These are phyloP conservation scores for Pichia sp. DNA, from an alignment of 1,139 yeast species.

Conservation along the genomic window DNA sequence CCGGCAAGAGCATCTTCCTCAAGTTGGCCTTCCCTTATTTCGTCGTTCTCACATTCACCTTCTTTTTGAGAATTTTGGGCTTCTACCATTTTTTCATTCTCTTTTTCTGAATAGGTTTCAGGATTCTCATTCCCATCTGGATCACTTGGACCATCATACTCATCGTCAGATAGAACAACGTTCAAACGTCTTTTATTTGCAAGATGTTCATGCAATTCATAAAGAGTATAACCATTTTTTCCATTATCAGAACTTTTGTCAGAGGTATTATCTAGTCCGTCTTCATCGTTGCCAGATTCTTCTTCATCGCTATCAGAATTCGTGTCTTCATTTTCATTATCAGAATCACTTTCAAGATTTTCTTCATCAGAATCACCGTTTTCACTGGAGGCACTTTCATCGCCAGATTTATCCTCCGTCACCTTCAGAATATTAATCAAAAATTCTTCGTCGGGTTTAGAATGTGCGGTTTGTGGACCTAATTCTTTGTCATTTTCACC, in stretches of 20 bases:
- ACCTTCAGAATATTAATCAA: slow-evolving; percentile 3
- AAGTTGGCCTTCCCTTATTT: background rate
- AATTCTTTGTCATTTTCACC: slow-evolving; percentile 13
- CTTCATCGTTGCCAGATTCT: background rate
- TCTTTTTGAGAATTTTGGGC: background rate
- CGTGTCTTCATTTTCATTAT: slow-evolving; percentile 9
- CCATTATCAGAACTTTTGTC: background rate
- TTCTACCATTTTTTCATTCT: background rate
- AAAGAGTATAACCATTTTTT: too few species aligned
- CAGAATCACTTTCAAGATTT: slow-evolving; percentile 10
- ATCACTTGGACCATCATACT: too few species aligned
- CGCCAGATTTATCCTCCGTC: slow-evolving; percentile 10
- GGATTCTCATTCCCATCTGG: too few species aligned
- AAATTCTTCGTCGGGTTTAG: slow-evolving; percentile 3
- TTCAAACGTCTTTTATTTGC: too few species aligned
- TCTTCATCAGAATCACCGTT: slow-evolving; percentile 8
- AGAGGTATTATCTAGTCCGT: background rate
- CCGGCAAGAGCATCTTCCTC: background rate
- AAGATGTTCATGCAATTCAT: too few species aligned
- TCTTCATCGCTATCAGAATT: slow-evolving; percentile 8
- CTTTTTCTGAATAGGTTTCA: slow-evolving; percentile 4
- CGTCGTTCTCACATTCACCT: background rate
- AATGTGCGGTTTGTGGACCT: slow-evolving; percentile 6
- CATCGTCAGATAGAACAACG: too few species aligned
- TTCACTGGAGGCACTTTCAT: background rate